Base-by-base conservation (phyloP, 2,329 filamentous ascomycete species). In the Tolypocladium tropicale region DNA sequence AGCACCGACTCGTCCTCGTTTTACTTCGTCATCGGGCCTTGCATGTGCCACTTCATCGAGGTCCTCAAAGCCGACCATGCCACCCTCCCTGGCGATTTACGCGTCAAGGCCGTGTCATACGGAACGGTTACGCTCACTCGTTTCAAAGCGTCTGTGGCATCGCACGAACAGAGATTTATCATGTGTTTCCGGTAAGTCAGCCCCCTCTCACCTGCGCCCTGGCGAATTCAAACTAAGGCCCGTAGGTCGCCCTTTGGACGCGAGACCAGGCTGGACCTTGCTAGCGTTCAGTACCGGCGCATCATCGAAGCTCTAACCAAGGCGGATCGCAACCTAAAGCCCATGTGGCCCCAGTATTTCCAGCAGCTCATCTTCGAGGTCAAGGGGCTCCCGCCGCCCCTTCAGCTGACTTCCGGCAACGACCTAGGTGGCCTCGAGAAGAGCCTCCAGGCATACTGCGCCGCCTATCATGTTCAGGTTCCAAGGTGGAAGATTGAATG, bases 341-440 rank as follows among this genome's bases (percentile, higher is more conserved):
- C 80, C 0, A 78, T 78, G 57, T 83, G 80, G 80, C 80, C 80
- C 11, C 76, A 80, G 54, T 71, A 78, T 39, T 75, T 80, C 67
- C 80, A 82, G 59, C 75, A 76, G 37, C 70, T 71, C 43, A 75
- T 81, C 4, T 82, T 83, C 60, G 74, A 75, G 53, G 73, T 83
- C 53, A 73, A 74, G 46, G 79, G 78, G 9, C 73, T 82, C 16
- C 74, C 77, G 9, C 75, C 78, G 12, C 77, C 78, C 7, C 74
- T 80, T 54, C 77, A 80, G 56, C 67, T 83, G 32, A 78, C 80
- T 0, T 76, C 78, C 9, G 78, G 78, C 10, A 80, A 81, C 55
- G 76, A 79, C 59, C 77, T 80, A 59, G 80, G 80, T 2, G 78
- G 80, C 2, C 72, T 83, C 50, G 76, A 75, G 62, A 72, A 78